Evolutionary conservation across 257 asterid genomes (phyloP), one percentile per base, ranked within the genome.

Genomic region (Capsicum rhomboideum): DNA sequence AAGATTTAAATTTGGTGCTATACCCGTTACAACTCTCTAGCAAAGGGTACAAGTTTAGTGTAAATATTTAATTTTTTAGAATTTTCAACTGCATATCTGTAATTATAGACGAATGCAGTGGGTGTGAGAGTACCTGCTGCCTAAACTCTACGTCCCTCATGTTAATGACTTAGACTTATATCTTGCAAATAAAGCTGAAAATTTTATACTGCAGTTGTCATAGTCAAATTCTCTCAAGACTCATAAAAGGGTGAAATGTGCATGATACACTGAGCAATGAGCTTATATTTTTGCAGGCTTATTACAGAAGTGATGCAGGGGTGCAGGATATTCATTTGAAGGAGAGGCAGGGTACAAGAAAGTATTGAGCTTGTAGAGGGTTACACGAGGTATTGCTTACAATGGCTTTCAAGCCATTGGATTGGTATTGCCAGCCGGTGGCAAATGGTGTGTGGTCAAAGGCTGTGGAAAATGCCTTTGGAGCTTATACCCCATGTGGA

Each of bases 401-500:
- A 82, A 96, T 96, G 99, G 94, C 89, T 64, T 92, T 92, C 89
- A 81, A 91, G 91, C 95, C 97, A 54, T 82, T 93, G 64, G 96
- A 90, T 53, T 94, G 99, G 99, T 96, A 92, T 75, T 96, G 98
- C 90, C 88, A 89, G 91, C 98, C 98, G 21, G 77, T 68, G 28
- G 52, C 50, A 85, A 88, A 90, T 80, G 97, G 98, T 82, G 89
- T 92, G 26, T 96, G 98, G 99, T 90, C 97, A 37, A 90, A 88
- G 85, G 93, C 89, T 28, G 92, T 92, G 49, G 96, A 96, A 58
- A 94, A 93, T 90, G 97, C 98, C 23, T 96, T 96, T 18, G 99
- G 99, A 85, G 93, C 96, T 79, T 93, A 89, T 81, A 93, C 98
- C 46, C 97, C 99, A 2, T 96, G 99, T 86, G 98, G 92, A 53